Evolutionary conservation across 495 filamentous ascomycete genomes (phyloP), one percentile per base, ranked within the genome.

Genomic region (Hypoxylon cercidicola): DNA sequence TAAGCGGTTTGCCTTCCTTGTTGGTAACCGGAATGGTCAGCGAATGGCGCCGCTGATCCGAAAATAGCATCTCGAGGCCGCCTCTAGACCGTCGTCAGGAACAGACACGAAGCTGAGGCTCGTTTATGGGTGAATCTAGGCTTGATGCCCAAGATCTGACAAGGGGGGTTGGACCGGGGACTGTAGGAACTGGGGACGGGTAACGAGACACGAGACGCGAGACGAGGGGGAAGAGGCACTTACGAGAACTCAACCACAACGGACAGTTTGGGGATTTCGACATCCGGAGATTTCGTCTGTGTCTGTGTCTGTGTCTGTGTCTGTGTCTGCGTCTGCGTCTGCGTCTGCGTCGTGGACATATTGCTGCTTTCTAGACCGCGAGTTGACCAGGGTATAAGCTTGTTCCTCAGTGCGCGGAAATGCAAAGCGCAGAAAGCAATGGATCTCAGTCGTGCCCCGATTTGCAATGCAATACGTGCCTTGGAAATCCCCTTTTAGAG

Each of bases 21-120:
- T 89, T 82, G 23, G 66, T 79, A n/a, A 82, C 77, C 28, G 95
- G 91, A 21, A 98, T 64, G 13, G 83, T 78, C 43, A 99, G 66
- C 0, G 78, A 75, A 69, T 93, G 90, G 58, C 87, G 89, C 45
- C 86, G 84, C 72, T 91, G 79, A 71, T 97, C 91, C 16, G 88
- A 85, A 75, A 99, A 99, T 55, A 99, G 86, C 74, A 96, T 88
- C 75, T 99, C 95, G n/a, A 99, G 87, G 16, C 95, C 95, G 48
- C 95, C 95, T 62, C 95, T 97, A 50, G 49, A 35, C 54, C 39
- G 37, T 37, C 11, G 61, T 66, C 39, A 66, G 66, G 46, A 58
- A 47, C 21, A 21, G 23, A 15, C 30, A 37, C 19, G 7, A 21
- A 30, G 12, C 40, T 30, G 19, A 51, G 19, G 39, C 64, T 15